Base-by-base conservation (phyloP, 345 rosid genomes). In the Aquilaria sinensis region DNA sequence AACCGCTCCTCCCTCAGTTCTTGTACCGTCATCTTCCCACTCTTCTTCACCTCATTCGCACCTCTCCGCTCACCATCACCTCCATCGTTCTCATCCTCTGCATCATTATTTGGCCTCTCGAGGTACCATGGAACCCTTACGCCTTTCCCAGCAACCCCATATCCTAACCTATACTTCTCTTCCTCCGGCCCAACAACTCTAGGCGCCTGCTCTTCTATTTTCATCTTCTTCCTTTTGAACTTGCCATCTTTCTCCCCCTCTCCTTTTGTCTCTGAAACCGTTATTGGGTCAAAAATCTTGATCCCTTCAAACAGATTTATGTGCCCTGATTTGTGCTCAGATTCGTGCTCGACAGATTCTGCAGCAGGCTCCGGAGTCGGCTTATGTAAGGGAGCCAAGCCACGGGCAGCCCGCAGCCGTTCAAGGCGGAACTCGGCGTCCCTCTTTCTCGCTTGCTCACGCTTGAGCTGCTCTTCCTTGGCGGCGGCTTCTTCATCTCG, bases 41-140 rank as follows among this genome's bases (percentile, higher is more conserved):
- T 37, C 43, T 37, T 37, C 43, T 37, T 37, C 49, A 60, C 81
- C 62, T 74, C 70, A 61, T 64, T 64, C 11, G 10, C 54, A 43
- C 60, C 68, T 71, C 71, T 70, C 10, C 45, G 32, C 0, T 59
- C 72, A 32, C 73, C 65, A 41, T 74, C 76, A 59, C 68, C 76
- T 29, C 23, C 74, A 58, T 32, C 69, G 37, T 33, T 69, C 57
- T 64, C 82, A 9, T 16, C 77, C 30, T 56, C 52, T 12, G 31
- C 75, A 46, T 81, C 79, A 61, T 32, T 70, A 8, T 70, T 70
- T 33, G 80, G 75, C 80, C 50, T 90, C 73, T 88, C 88, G 57
- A 90, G 80, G 67, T 88, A 94, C 99, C 97, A 94, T 0, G 96
- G 96, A 83, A 81, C 67, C 70, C 88, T 94, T 51, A 88, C 95